A percentile compares a stretch with the other conserved stretches of the same genome.
Evolutionary conservation across 2,329 filamentous ascomycete species (phyloP).

Genomic region (Botryotinia globosa): DNA sequence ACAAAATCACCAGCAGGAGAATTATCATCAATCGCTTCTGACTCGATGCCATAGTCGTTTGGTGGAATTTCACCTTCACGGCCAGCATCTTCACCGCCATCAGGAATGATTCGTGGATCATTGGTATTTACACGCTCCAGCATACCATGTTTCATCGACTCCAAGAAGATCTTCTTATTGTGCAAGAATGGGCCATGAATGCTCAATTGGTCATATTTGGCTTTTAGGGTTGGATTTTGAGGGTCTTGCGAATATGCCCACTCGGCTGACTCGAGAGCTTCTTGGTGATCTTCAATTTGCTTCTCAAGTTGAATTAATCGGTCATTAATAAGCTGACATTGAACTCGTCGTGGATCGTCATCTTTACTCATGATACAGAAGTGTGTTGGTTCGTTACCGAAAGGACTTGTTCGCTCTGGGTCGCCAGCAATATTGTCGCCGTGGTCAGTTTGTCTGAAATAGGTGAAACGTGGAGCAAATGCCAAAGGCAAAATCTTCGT

Average conservation of each 20-base stretch:
- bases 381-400: slow-evolving; percentile 91
- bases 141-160: slow-evolving; percentile 49
- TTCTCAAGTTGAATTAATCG: slow-evolving; percentile 74
- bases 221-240: slow-evolving; percentile 50
- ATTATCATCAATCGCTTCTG: slow-evolving; percentile 61
- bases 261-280: slow-evolving; percentile 72
- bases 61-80: slow-evolving; percentile 37
- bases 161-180: slow-evolving; percentile 57
- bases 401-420: slow-evolving; percentile 77
- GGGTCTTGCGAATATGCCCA: slow-evolving; percentile 57
- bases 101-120: slow-evolving; percentile 30
- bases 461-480: slow-evolving; percentile 91
- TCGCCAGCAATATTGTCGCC: slow-evolving; percentile 76
- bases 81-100: slow-evolving; percentile 41
- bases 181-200: slow-evolving; percentile 55
- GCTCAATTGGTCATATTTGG: slow-evolving; percentile 59
- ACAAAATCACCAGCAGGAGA: slow-evolving; percentile 72
- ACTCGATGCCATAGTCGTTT: slow-evolving; percentile 43
- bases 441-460: slow-evolving; percentile 96
- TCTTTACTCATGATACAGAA: slow-evolving; percentile 91
- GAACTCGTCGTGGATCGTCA: slow-evolving; percentile 84
- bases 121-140: slow-evolving; percentile 34
- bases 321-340: slow-evolving; percentile 78
- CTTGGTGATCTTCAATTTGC: slow-evolving; percentile 73
- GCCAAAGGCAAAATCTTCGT: slow-evolving; percentile 92